These are phyloP conservation scores for Acer campestre DNA, from an alignment of 345 rosid genomes.

Conservation along the genomic window DNA sequence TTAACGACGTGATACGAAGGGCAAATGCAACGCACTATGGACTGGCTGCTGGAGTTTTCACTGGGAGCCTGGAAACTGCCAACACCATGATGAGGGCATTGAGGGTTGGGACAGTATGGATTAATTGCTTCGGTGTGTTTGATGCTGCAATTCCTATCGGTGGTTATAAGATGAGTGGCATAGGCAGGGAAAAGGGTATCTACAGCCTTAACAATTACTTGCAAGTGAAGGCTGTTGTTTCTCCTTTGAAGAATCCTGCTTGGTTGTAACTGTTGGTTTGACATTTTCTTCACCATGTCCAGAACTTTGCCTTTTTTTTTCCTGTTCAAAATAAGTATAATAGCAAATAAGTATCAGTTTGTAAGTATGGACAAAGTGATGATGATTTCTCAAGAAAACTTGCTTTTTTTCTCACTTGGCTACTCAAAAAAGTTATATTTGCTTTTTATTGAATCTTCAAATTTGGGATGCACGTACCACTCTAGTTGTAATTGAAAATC, in stretches of 20 bases:
- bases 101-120: constrained; percentile 84
- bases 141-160: constrained; percentile 97
- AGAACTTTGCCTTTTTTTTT: neutral
- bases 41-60: constrained; percentile 91
- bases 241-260: constrained; percentile 73
- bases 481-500: too few relatives aligned
- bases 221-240: constrained; percentile 95
- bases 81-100: constrained; percentile 74
- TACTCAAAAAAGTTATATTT: too few relatives aligned
- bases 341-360: neutral
- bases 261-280: constrained; percentile 57
- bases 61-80: constrained; percentile 65
- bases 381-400: neutral
- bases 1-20: constrained; percentile 69
- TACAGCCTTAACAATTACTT: constrained; percentile 85
- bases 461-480: too few relatives aligned
- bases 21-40: constrained; percentile 72
- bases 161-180: constrained; percentile 97
- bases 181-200: constrained; percentile 91
- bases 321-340: neutral
- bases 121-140: constrained; percentile 85
- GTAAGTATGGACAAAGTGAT: neutral
- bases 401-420: neutral
- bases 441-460: too few relatives aligned
- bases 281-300: neutral